Percentiles rank a stretch among this genome's conserved stretches.
These are phyloP conservation scores for Dactylonectria estremocensis DNA, from an alignment of 2,329 filamentous ascomycete species.

Conservation along the genomic window DNA sequence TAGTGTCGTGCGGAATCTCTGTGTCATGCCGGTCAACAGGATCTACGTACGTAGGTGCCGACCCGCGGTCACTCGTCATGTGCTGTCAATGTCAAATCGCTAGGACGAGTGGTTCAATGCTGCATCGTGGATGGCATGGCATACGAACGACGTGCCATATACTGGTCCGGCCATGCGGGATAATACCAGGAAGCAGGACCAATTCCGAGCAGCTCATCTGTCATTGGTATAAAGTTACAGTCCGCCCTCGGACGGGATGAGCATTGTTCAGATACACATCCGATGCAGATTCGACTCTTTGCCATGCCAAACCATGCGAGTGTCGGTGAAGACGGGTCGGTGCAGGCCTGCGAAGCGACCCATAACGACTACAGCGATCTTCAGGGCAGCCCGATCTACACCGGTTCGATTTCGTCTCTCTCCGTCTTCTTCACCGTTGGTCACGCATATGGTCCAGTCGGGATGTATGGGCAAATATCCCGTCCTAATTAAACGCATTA, in stretches of 20 bases:
- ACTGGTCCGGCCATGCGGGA: conserved; percentile 16
- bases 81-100: conserved; percentile 12
- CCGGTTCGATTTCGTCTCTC: neutral
- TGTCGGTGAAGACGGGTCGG: conserved; percentile 27
- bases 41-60: conserved; percentile 25
- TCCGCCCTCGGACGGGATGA: conserved; percentile 4
- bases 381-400: conserved; percentile 24
- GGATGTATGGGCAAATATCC: conserved; percentile 13
- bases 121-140: neutral
- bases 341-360: conserved; percentile 24
- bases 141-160: conserved; percentile 21
- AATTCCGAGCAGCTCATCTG: neutral
- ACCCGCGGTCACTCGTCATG: conserved; percentile 19
- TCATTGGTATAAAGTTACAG: conserved; percentile 19
- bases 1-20: conserved; percentile 17
- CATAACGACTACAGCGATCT: conserved; percentile 24
- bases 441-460: neutral
- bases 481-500: conserved; percentile 24
- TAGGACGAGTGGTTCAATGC: neutral
- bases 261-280: conserved; percentile 8
- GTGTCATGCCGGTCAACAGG: conserved; percentile 26
- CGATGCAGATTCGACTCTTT: neutral
- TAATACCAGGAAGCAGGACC: conserved; percentile 10
- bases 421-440: conserved; percentile 16
- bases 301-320: neutral